Base-by-base conservation (phyloP, 805 yeast species). In the Metschnikowia henanensis region DNA sequence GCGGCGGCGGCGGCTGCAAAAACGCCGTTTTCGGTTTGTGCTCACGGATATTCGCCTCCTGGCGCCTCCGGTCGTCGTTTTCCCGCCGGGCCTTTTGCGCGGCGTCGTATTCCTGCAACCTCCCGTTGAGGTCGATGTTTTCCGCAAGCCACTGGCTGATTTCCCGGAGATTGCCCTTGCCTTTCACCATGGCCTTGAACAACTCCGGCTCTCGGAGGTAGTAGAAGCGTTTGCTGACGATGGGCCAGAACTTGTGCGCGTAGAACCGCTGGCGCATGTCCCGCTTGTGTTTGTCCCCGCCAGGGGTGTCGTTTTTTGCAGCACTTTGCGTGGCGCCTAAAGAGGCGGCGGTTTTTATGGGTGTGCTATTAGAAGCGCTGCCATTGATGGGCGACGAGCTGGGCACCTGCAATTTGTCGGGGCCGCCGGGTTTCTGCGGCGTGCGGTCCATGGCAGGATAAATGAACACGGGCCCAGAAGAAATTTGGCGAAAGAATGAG, bases 161-260 rank as follows among this genome's bases (percentile, higher is more conserved):
- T 18, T 67, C 72, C 30, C 74, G 60, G 21, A 71, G 58, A 35
- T 70, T 67, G 6, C 75, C 75, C 51, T 62, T 68, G 5, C 73
- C 73, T 45, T 66, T 68, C 19, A 68, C 70, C 53, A 71, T 68
- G 4, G 70, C 75, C 43, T 65, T 64, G 52, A 70, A 64, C 28
- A 72, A 56, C 42, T 67, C 75, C 34, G 68, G 61, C 44, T 71
- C 75, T n/a, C 55, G 58, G 23, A 72, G 55, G 43, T 72, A 72
- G 50, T 58, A 58, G 55, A 69, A 71, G 34, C 65, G 51, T 41
- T 61, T 61, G 21, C 61, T 47, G 21, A 71, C 61, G 50, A 70
- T 57, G 30, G 68, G 68, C 56, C 66, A 71, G 57, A 68, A 66
- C 39, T 59, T 61, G 51, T 71, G 75, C 29, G 39, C 58, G 57